A percentile compares a stretch with the other conserved stretches of the same genome.
Conservation (phyloP, 2,329 filamentous ascomycete species). For the Blastomyces parvus region DNA sequence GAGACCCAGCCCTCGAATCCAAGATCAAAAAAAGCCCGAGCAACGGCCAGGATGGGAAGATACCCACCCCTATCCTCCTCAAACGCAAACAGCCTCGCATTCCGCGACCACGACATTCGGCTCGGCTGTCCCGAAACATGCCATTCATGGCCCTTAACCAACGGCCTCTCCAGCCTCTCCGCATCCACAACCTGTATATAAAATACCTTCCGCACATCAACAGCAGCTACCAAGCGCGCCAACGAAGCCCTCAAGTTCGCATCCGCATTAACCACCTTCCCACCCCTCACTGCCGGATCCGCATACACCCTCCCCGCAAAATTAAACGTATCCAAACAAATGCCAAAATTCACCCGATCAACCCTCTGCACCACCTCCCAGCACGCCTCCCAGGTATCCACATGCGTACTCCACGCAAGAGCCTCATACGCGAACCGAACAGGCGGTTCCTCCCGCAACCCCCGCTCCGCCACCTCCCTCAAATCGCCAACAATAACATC, state of each 20-base stretch:
- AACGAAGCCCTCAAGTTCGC: constrained; percentile 47
- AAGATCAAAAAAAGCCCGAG: constrained; percentile 52
- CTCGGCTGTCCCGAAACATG: constrained; percentile 49
- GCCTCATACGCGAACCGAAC: constrained; percentile 66
- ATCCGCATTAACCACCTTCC: constrained; percentile 48
- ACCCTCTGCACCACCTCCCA: constrained; percentile 60
- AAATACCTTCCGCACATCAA: constrained; percentile 59
- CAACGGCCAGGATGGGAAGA: constrained; percentile 54
- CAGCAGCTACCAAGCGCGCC: constrained; percentile 41
- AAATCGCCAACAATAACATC: constrained; percentile 55
- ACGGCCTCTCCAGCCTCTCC: constrained; percentile 50
- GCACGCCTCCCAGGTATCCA: constrained; percentile 61
- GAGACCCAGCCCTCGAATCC: constrained; percentile 62
- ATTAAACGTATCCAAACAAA: constrained; percentile 72
- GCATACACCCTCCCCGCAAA: constrained; percentile 62
- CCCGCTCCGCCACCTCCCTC: constrained; percentile 57
- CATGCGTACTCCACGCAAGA: constrained; percentile 60
- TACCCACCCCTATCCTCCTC: constrained; percentile 54
- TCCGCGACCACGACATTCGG: constrained; percentile 70
- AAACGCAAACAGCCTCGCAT: constrained; percentile 61
- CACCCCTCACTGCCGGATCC: constrained; percentile 49
- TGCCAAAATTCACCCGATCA: constrained; percentile 60
- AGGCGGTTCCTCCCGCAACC: constrained; percentile 44
- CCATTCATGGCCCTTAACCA: constrained; percentile 50
- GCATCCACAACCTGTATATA: constrained; percentile 71